A percentile compares a stretch with the other conserved stretches of the same genome.
These are phyloP conservation scores for Fistulina hepatica DNA, from an alignment of 1,284 basidiomycete species.

Conservation along the genomic window DNA sequence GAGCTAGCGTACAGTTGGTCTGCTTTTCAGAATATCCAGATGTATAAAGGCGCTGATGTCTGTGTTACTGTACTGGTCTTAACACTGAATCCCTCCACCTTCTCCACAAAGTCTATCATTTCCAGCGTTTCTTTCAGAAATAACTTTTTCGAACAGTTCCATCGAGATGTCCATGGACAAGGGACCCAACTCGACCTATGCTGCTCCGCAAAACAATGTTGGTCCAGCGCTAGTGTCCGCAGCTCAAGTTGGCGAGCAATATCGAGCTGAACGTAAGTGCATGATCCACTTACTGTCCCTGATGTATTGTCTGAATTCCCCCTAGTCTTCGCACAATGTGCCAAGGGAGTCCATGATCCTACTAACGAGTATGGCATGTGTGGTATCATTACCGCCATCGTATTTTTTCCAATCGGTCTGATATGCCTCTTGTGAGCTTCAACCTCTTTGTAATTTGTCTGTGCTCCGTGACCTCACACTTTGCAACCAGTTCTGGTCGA, in stretches of 20 bases:
- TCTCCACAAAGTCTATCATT: too few species aligned
- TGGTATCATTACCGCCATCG: constrained; percentile 31
- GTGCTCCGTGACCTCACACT: neutral
- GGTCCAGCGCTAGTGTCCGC: constrained; percentile 1
- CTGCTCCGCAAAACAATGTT: neutral
- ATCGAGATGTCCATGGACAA: neutral
- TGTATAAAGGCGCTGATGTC: neutral
- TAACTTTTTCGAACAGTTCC: neutral
- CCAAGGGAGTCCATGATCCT: constrained; percentile 27
- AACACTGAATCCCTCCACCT: too few species aligned
- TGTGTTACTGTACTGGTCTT: too few species aligned
- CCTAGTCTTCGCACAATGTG: constrained; percentile 24
- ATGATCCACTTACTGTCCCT: neutral
- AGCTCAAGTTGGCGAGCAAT: constrained; percentile 16
- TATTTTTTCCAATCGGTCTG: constrained; percentile 31
- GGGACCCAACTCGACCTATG: neutral
- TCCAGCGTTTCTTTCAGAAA: neutral
- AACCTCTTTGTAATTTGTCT: too few species aligned
- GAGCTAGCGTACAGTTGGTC: too few species aligned
- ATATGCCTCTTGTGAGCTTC: constrained; percentile 27
- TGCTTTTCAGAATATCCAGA: too few species aligned
- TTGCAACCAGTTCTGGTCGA: too few species aligned
- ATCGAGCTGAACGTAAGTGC: constrained; percentile 14
- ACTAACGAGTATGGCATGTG: constrained; percentile 27
- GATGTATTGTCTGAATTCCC: neutral